Evolutionary conservation across 768 basidiomycete species (phyloP).

Genomic region (Tricholoma furcatifolium): DNA sequence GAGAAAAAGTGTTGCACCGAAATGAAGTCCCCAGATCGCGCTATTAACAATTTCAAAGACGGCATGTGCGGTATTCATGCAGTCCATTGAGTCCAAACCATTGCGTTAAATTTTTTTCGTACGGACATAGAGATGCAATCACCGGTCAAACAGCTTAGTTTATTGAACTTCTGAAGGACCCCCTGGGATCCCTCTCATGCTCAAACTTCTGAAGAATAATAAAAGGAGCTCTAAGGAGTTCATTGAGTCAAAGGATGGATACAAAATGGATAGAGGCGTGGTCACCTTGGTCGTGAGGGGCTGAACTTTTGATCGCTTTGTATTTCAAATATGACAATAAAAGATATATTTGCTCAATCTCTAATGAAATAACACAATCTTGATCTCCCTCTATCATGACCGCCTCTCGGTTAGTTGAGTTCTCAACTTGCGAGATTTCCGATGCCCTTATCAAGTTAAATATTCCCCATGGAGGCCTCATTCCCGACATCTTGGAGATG

Average conservation of each 20-base stretch:
- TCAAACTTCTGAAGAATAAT: constrained; percentile 3
- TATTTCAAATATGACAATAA: too few relatives aligned
- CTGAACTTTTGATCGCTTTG: too few relatives aligned
- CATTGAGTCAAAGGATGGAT: too few relatives aligned
- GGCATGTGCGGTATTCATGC: constrained; percentile 4
- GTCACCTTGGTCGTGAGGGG: too few relatives aligned
- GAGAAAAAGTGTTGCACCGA: constrained; percentile 3
- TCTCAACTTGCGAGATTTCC: constrained; percentile 82
- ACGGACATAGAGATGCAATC: constrained; percentile 2
- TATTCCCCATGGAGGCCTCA: constrained; percentile 66
- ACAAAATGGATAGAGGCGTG: too few relatives aligned
- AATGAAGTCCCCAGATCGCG: background rate
- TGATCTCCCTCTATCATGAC: constrained; percentile 11
- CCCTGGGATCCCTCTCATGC: background rate
- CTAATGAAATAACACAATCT: background rate
- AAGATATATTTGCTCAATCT: too few relatives aligned
- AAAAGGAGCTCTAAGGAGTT: too few relatives aligned
- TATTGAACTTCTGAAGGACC: too few relatives aligned
- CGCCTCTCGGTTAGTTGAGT: constrained; percentile 27
- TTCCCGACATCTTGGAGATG: constrained; percentile 72
- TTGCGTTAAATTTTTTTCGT: constrained; percentile 7
- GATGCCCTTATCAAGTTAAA: constrained; percentile 86
- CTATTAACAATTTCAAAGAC: constrained; percentile 2
- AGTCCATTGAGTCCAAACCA: constrained; percentile 2
- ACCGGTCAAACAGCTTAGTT: background rate